A percentile compares a stretch with the other conserved stretches of the same genome.
phyloP scores from a whole-genome alignment of 495 filamentous ascomycete species.

The Penicillium herquei region DNA sequence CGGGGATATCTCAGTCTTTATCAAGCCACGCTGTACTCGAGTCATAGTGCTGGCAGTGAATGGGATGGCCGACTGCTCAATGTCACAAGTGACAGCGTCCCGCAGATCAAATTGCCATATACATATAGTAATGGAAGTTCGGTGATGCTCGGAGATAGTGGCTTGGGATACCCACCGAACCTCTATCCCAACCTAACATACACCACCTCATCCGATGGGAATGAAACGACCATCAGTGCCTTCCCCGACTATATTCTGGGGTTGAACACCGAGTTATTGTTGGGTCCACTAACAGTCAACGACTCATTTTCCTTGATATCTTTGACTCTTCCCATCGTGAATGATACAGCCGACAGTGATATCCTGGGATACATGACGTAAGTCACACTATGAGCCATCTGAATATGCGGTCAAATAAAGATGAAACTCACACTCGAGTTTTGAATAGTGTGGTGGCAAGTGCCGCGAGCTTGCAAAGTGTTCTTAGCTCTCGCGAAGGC shows the following conservation, averaged over 20 bases:
- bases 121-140: constrained; percentile 52
- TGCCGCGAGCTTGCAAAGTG: constrained; percentile 54
- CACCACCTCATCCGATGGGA: constrained; percentile 29
- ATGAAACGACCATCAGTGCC: constrained; percentile 31
- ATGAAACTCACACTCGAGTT: background rate
- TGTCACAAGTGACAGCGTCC: constrained; percentile 49
- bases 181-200: constrained; percentile 78
- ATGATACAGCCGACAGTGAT: constrained; percentile 53
- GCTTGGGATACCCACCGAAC: constrained; percentile 60
- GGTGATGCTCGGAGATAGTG: constrained; percentile 56
- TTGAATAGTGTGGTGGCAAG: constrained; percentile 60
- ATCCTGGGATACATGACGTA: constrained; percentile 68
- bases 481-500: constrained; percentile 62
- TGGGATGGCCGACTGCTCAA: constrained; percentile 53
- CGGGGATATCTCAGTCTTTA: constrained; percentile 47
- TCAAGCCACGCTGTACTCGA: constrained; percentile 66
- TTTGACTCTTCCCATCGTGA: constrained; percentile 70
- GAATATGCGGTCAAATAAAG: background rate
- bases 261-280: constrained; percentile 50
- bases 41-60: constrained; percentile 47
- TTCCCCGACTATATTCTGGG: constrained; percentile 50
- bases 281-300: constrained; percentile 71
- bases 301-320: constrained; percentile 72
- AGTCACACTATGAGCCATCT: constrained; percentile 1
- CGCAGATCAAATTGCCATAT: constrained; percentile 57